phyloP scores from a whole-genome alignment of 805 yeast species.

The Teunomyces atbi region DNA sequence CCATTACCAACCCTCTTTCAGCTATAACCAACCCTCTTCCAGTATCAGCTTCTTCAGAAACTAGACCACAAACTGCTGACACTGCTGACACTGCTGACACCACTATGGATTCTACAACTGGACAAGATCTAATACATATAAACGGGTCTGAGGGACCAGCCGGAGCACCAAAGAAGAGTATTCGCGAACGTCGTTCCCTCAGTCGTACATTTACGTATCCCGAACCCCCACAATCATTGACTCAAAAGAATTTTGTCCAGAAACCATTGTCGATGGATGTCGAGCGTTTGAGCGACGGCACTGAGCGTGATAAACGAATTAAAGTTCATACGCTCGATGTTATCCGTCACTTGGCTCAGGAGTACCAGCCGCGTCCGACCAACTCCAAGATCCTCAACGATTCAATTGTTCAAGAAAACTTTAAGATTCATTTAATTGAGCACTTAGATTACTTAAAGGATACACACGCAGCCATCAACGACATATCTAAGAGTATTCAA shows the following conservation, averaged over 20 bases:
- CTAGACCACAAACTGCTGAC: background rate
- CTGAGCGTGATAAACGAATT: conserved; percentile 21
- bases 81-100: background rate
- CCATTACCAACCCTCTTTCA: background rate
- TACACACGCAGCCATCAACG: conserved; percentile 33
- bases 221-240: conserved; percentile 11
- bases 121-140: background rate
- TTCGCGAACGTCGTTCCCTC: background rate
- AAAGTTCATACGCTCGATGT: conserved; percentile 38
- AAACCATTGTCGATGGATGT: conserved; percentile 29
- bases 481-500: conserved; percentile 26
- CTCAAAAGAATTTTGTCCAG: conserved; percentile 19
- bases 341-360: conserved; percentile 28
- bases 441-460: conserved; percentile 32
- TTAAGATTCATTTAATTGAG: conserved; percentile 26
- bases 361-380: conserved; percentile 21
- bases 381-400: conserved; percentile 15
- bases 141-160: background rate
- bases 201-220: conserved; percentile 1
- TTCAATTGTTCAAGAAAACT: conserved; percentile 26
- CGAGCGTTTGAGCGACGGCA: conserved; percentile 24
- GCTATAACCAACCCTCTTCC: background rate
- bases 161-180: background rate
- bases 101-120: background rate
- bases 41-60: background rate